Conservation (phyloP, 2,329 filamentous ascomycete species). For the Geosmithia flava region DNA sequence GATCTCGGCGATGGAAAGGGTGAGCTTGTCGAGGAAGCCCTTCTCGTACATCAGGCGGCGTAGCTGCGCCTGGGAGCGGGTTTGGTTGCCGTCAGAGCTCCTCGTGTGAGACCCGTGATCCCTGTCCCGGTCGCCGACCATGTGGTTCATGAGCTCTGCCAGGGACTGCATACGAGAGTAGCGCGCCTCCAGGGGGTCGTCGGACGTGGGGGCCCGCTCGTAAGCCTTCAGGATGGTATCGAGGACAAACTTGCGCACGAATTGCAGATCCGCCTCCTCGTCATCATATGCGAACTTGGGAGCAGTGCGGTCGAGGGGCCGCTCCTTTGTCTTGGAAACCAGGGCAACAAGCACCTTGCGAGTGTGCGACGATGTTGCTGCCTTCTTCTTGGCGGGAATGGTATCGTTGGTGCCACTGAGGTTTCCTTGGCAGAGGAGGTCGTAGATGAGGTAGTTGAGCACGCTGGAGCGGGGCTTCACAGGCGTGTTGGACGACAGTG, state of each 20-base stretch:
- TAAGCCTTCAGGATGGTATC: constrained; percentile 89
- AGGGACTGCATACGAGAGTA: constrained; percentile 82
- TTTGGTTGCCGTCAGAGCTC: constrained; percentile 23
- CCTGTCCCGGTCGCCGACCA: constrained; percentile 72
- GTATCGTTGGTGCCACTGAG: constrained; percentile 60
- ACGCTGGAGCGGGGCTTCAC: constrained; percentile 90
- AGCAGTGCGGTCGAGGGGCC: constrained; percentile 41
- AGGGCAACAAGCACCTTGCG: constrained; percentile 78
- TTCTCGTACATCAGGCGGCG: constrained; percentile 98
- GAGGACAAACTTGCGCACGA: constrained; percentile 88
- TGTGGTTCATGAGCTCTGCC: constrained; percentile 83
- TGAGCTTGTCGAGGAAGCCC: constrained; percentile 80
- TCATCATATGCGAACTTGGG: constrained; percentile 51
- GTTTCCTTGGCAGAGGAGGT: constrained; percentile 52
- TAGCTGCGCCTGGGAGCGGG: constrained; percentile 66
- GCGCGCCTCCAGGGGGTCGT: constrained; percentile 70
- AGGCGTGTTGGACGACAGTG: constrained; percentile 71
- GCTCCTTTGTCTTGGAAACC: constrained; percentile 78
- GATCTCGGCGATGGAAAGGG: constrained; percentile 85
- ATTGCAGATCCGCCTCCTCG: constrained; percentile 73
- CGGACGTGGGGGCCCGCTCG: constrained; percentile 70
- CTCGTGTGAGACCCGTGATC: constrained; percentile 32
- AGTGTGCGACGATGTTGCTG: constrained; percentile 73
- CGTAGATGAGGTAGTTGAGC: constrained; percentile 84
- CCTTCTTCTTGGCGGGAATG: constrained; percentile 69